Evolutionary conservation across 768 basidiomycete species (phyloP), one percentile per base, ranked within the genome.

Genomic region (Serendipita vermifera): DNA sequence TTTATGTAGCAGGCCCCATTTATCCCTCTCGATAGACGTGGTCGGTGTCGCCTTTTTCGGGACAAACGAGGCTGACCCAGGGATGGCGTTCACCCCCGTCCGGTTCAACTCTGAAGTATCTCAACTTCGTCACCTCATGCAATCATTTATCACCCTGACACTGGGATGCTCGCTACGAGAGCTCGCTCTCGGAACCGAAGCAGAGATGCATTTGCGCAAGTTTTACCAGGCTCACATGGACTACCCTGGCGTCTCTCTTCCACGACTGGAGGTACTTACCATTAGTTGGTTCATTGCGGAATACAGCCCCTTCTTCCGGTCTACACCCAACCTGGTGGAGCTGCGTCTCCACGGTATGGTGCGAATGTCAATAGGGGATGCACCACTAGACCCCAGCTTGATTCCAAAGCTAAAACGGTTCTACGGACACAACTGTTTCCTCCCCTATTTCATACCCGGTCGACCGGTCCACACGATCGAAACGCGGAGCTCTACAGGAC

Each of bases 161-260:
- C 29, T 51, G 22, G 32, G 46, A 9, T n/a, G 46, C 46, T 51
- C 46, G 20, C 29, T 51, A n/a, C 46, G 46, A 22, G 46, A 20
- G 46, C 46, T 51, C 9, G 9, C 15, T 22, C 46, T 51, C 1
- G 27, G 32, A 22, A 51, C 46, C 5, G 29, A 2, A 24, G 15
- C 17, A 15, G 15, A 15, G 6, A n/a, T 22, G 46, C n/a, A 15
- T 4, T 31, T 51, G 24, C 5, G 32, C n/a, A 29, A 51, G 9
- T 31, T 51, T n/a, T 51, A 27, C 46, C 9, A 22, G 2, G 29
- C 26, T 22, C 46, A 51, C 2, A 2, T 51, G 46, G 5, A 51
- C 5, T 9, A 0, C 24, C 7, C 22, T 29, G 17, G 22, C 32
- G n/a, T 31, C 3, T 51, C 46, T 2, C 46, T 51, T 31, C 46